Percentiles rank a stretch among this genome's conserved stretches.
Conservation (phyloP, 345 rosid genomes). For the Eucalyptus caleyi region DNA sequence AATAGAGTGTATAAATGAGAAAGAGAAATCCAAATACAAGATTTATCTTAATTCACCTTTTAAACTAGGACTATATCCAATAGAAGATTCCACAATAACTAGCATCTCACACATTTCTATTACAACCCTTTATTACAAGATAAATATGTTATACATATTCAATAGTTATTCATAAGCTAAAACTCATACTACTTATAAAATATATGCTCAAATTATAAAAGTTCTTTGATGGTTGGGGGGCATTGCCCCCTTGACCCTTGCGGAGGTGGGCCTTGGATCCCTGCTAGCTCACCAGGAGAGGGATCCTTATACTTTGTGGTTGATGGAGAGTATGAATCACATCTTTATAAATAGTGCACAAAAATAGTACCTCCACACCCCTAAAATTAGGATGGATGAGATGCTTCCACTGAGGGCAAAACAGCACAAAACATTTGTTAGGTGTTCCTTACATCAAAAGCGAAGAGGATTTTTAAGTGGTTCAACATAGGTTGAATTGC, state of each 20-base stretch:
- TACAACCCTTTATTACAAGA: background rate
- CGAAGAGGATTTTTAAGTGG: background rate
- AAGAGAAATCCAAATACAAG: background rate
- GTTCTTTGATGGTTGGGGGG: background rate
- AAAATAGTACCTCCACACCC: background rate
- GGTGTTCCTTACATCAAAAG: background rate
- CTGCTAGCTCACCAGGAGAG: background rate
- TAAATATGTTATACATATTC: too few species aligned
- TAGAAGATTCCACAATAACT: background rate
- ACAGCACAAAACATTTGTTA: background rate
- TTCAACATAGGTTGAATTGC: background rate
- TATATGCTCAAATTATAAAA: background rate
- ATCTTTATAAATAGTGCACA: background rate
- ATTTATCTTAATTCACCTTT: too few species aligned
- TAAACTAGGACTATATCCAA: too few species aligned
- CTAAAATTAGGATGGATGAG: background rate
- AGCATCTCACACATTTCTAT: background rate
- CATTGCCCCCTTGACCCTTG: background rate
- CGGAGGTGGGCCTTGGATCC: fast-evolving
- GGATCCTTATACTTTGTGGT: fast-evolving
- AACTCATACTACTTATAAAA: too few species aligned
- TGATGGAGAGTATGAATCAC: too few species aligned
- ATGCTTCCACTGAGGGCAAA: background rate
- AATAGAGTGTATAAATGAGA: background rate
- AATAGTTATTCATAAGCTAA: too few species aligned